Percentiles rank a stretch among this genome's conserved stretches.
Conservation (phyloP, 768 basidiomycete species). For the Boletus sp. region DNA sequence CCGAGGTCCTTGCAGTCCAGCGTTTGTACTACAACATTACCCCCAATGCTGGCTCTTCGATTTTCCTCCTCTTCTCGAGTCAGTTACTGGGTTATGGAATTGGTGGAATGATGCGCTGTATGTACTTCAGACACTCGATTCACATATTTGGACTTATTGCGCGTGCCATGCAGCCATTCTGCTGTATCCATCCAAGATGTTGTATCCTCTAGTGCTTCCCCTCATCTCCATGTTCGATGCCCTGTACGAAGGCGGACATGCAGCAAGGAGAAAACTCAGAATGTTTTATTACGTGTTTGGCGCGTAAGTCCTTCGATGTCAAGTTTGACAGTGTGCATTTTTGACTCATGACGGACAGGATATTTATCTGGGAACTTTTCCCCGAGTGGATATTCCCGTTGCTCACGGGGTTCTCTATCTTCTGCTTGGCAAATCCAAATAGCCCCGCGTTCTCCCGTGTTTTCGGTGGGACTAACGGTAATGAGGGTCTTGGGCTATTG, state of each 20-base stretch:
- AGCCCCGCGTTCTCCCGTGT: slow-evolving; percentile 37
- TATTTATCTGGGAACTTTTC: slow-evolving; percentile 29
- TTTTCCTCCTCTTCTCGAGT: slow-evolving; percentile 42
- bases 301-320: slow-evolving; percentile 24
- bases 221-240: slow-evolving; percentile 29
- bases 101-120: slow-evolving; percentile 51
- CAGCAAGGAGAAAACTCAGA: slow-evolving; percentile 40
- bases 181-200: slow-evolving; percentile 46
- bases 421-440: slow-evolving; percentile 54
- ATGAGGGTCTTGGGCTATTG: slow-evolving; percentile 64
- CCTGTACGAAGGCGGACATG: slow-evolving; percentile 41
- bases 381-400: slow-evolving; percentile 49
- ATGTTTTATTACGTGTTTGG: slow-evolving; percentile 23
- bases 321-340: slow-evolving; percentile 8
- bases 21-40: slow-evolving; percentile 52
- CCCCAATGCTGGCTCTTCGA: slow-evolving; percentile 45
- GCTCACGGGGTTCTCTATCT: slow-evolving; percentile 59
- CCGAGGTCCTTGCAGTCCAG: slow-evolving; percentile 56
- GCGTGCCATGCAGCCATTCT: slow-evolving; percentile 13
- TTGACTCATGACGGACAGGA: slow-evolving; percentile 28
- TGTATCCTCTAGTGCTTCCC: slow-evolving; percentile 37
- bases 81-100: slow-evolving; percentile 50
- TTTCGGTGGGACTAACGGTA: slow-evolving; percentile 65
- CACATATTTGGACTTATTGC: background rate
- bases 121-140: slow-evolving; percentile 3